phyloP scores from a whole-genome alignment of 441 rosid genomes.

The Raphanus hybrid region DNA sequence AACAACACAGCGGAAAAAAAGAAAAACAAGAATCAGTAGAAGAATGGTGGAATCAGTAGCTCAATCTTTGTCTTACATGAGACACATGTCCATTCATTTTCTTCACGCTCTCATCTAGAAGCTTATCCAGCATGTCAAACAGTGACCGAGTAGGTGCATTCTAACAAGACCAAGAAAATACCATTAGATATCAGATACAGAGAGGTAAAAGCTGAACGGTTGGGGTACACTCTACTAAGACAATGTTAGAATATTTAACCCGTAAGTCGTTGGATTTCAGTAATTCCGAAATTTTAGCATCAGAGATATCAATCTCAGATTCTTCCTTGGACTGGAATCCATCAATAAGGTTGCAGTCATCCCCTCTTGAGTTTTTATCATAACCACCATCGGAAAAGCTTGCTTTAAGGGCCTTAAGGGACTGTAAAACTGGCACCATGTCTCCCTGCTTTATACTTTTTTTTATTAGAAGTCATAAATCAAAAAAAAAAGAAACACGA shows the following conservation, averaged over 20 bases:
- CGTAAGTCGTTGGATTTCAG: constrained; percentile 75
- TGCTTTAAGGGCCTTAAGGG: constrained; percentile 69
- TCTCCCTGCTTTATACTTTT: constrained; percentile 60
- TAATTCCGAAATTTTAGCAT: constrained; percentile 68
- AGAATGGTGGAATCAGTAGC: constrained; percentile 23
- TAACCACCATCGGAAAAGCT: constrained; percentile 50
- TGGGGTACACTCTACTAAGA: constrained; percentile 1
- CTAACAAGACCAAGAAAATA: constrained; percentile 49
- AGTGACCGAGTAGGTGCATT: constrained; percentile 74
- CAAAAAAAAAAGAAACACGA: constrained; percentile 23
- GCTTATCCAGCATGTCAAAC: constrained; percentile 63
- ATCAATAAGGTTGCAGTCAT: constrained; percentile 28
- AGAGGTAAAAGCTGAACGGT: constrained; percentile 24
- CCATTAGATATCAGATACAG: constrained; percentile 33
- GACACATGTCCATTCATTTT: constrained; percentile 71
- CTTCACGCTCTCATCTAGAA: constrained; percentile 75
- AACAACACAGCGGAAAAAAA: constrained; percentile 23
- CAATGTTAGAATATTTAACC: constrained; percentile 49
- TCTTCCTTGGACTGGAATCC: constrained; percentile 63
- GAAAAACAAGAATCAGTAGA: neutral
- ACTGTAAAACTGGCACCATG: constrained; percentile 76
- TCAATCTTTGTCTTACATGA: constrained; percentile 63
- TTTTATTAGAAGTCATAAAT: constrained; percentile 40
- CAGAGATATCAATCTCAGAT: constrained; percentile 69
- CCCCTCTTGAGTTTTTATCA: constrained; percentile 47